Evolutionary conservation across 768 basidiomycete genomes (phyloP).

Genomic region (Termitomyces bulborhizus): DNA sequence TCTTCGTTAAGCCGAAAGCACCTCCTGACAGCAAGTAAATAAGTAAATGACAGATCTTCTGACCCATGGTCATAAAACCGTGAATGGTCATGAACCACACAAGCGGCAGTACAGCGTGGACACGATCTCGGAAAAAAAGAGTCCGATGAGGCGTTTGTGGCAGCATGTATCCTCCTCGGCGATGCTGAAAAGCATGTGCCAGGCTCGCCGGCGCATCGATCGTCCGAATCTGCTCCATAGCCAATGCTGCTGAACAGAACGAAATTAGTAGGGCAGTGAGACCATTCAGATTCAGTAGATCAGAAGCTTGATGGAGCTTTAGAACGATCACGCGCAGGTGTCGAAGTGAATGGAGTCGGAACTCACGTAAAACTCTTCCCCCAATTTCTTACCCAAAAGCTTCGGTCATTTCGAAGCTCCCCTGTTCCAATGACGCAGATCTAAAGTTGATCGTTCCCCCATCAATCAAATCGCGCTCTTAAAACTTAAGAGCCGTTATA

Average conservation of each 20-base stretch:
- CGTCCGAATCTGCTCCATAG: background rate
- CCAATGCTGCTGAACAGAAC: background rate
- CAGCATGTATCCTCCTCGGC: background rate
- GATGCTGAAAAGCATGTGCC: background rate
- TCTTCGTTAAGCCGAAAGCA: background rate
- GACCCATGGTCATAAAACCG: background rate
- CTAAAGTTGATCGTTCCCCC: background rate
- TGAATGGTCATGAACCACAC: background rate
- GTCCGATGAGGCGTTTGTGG: background rate
- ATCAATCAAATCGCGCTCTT: too few relatives aligned
- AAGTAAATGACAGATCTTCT: slow-evolving; percentile 1
- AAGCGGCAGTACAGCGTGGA: background rate
- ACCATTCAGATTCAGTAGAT: background rate
- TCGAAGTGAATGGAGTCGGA: background rate
- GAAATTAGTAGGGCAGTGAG: background rate
- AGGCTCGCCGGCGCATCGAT: background rate
- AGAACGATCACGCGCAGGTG: background rate
- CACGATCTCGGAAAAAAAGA: background rate
- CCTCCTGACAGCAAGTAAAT: slow-evolving; percentile 7
- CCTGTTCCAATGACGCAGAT: background rate
- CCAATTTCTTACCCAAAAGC: background rate
- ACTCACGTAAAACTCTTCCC: background rate
- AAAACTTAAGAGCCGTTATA: too few relatives aligned
- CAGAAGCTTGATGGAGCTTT: background rate
- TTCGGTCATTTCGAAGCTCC: background rate